These are phyloP conservation scores for Pyrrhoderma lamaoense DNA, from an alignment of 1,284 basidiomycete species.

Conservation along the genomic window DNA sequence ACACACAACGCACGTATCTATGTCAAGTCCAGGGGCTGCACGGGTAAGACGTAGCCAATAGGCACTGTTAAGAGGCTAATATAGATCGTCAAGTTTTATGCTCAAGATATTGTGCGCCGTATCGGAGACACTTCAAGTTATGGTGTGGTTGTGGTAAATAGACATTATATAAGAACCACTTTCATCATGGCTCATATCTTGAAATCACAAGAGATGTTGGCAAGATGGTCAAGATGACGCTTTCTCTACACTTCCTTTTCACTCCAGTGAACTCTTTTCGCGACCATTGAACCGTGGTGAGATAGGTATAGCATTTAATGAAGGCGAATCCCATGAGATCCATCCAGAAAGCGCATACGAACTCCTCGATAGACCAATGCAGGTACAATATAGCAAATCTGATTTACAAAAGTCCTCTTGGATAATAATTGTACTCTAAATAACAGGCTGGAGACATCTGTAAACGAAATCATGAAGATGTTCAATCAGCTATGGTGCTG, in stretches of 20 bases:
- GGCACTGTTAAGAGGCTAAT: no score
- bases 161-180: conserved; percentile 1
- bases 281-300: conserved; percentile 72
- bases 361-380: conserved; percentile 77
- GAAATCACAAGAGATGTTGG: conserved; percentile 61
- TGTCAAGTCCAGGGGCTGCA: no score
- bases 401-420: background rate
- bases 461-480: conserved; percentile 70
- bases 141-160: conserved; percentile 48
- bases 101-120: conserved; percentile 64
- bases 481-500: conserved; percentile 73
- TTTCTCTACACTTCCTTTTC: conserved; percentile 24
- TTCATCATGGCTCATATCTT: background rate
- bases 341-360: conserved; percentile 59
- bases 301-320: conserved; percentile 73
- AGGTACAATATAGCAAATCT: conserved; percentile 41
- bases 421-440: background rate
- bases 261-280: conserved; percentile 63
- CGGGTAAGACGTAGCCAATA: no score
- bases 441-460: conserved; percentile 55
- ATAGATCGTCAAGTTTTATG: conserved; percentile 51
- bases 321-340: conserved; percentile 57
- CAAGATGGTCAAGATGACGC: conserved; percentile 64
- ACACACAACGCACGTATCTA: no score
- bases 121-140: conserved; percentile 34